Conservation (phyloP, 441 rosid genomes). For the Corymbia citriodora region DNA sequence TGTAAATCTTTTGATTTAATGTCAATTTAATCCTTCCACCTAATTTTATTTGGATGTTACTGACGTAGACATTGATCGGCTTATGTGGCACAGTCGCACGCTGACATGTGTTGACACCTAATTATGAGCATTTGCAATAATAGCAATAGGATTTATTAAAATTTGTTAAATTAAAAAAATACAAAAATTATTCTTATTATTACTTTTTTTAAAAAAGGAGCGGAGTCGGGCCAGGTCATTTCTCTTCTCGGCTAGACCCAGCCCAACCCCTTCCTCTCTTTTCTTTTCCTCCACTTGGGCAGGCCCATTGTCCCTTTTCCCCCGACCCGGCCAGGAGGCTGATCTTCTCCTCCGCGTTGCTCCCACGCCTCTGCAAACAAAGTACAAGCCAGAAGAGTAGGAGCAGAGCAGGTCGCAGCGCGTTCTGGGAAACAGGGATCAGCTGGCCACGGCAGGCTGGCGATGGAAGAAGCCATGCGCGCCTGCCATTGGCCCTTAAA, state of each 20-base stretch:
- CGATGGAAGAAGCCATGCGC: no score
- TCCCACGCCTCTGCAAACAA: background rate
- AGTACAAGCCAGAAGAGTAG: background rate
- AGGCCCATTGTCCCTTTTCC: background rate
- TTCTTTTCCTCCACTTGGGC: fast-evolving
- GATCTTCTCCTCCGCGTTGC: background rate
- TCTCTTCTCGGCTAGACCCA: background rate
- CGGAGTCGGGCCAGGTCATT: no score
- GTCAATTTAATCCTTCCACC: fast-evolving
- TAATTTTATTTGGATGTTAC: fast-evolving
- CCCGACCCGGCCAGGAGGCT: background rate
- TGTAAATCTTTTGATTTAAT: fast-evolving
- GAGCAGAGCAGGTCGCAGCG: background rate
- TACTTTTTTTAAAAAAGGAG: no score
- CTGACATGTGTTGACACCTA: background rate
- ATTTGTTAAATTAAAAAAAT: no score
- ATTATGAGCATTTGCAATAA: no score
- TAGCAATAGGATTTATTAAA: no score
- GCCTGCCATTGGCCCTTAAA: no score
- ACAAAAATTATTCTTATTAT: no score
- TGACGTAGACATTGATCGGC: fast-evolving
- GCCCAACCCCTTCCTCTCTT: background rate
- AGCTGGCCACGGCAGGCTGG: no score
- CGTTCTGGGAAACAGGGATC: background rate
- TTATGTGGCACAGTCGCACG: no score